These are phyloP conservation scores for Starmerella cellae DNA, from an alignment of 805 yeast genomes.

Conservation along the genomic window DNA sequence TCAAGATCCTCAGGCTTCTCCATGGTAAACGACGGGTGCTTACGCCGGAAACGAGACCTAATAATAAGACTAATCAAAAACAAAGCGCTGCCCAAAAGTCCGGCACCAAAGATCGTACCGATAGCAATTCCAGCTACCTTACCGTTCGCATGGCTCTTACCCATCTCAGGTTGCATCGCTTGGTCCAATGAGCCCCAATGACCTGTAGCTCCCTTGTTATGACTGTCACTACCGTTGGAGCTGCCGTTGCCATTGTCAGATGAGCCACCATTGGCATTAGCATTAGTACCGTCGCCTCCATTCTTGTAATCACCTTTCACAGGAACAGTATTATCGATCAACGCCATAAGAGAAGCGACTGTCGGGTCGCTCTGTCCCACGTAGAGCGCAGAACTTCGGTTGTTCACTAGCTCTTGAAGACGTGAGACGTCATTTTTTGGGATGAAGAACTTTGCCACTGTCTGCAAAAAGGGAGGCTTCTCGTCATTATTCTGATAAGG, in stretches of 20 bases:
- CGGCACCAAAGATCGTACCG: slow-evolving; percentile 71
- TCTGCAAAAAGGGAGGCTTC: slow-evolving; percentile 48
- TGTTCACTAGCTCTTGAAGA: slow-evolving; percentile 39
- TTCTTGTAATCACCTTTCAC: slow-evolving; percentile 4
- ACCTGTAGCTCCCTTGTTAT: slow-evolving; percentile 25
- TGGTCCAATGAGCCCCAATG: slow-evolving; percentile 27
- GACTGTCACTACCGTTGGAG: slow-evolving; percentile 5
- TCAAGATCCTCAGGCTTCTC: slow-evolving; percentile 16
- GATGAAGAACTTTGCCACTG: slow-evolving; percentile 80
- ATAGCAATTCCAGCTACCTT: slow-evolving; percentile 65
- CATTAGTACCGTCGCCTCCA: slow-evolving; percentile 12
- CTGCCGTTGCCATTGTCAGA: slow-evolving; percentile 5
- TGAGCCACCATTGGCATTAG: slow-evolving; percentile 1
- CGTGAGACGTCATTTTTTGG: slow-evolving; percentile 41
- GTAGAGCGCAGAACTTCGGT: slow-evolving; percentile 48
- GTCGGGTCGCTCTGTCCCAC: slow-evolving; percentile 40
- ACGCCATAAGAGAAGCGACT: slow-evolving; percentile 42
- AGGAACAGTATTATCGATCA: slow-evolving; percentile 64
- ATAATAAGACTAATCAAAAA: slow-evolving; percentile 21
- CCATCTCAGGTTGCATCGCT: slow-evolving; percentile 24
- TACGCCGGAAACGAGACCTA: slow-evolving; percentile 31
- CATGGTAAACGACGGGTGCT: slow-evolving; percentile 29
- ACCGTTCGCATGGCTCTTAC: slow-evolving; percentile 22
- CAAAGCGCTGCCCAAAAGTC: slow-evolving; percentile 49
- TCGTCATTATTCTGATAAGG: slow-evolving; percentile 49